These are phyloP conservation scores for Globisporangium spiculum DNA, from an alignment of 352 stramenopile genomes.

Conservation along the genomic window DNA sequence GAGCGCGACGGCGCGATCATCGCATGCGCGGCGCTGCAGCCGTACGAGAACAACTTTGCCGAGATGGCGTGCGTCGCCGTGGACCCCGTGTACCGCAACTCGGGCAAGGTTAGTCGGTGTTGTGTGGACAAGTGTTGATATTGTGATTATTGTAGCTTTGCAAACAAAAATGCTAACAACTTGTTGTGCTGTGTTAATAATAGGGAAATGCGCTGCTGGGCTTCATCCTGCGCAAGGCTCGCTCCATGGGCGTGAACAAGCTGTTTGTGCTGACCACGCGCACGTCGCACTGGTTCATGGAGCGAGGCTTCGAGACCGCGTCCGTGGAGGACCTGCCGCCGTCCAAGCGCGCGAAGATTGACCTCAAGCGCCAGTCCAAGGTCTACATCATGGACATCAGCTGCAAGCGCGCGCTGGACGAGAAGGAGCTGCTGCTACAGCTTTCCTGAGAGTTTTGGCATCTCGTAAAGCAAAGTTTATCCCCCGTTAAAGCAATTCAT, in stretches of 20 bases:
- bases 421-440: conserved; percentile 81
- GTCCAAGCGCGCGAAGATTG: conserved; percentile 75
- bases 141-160: not conserved
- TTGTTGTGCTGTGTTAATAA: conserved; percentile 1
- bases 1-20: conserved; percentile 89
- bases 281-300: conserved; percentile 98
- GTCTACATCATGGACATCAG: conserved; percentile 90
- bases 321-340: conserved; percentile 84
- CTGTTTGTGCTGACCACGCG: conserved; percentile 98
- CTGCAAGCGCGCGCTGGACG: conserved; percentile 73
- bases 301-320: conserved; percentile 93
- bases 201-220: conserved; percentile 89
- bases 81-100: conserved; percentile 81
- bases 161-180: not conserved
- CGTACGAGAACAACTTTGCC: conserved; percentile 88
- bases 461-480: not conserved
- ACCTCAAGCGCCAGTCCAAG: conserved; percentile 83
- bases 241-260: conserved; percentile 83
- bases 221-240: conserved; percentile 87
- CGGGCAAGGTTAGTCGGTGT: conserved; percentile 48
- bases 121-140: not conserved
- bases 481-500: not conserved
- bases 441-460: conserved; percentile 25
- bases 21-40: conserved; percentile 84
- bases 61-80: conserved; percentile 91